Evolutionary conservation across 768 basidiomycete species (phyloP).

Genomic region (Phylloporus sp.): DNA sequence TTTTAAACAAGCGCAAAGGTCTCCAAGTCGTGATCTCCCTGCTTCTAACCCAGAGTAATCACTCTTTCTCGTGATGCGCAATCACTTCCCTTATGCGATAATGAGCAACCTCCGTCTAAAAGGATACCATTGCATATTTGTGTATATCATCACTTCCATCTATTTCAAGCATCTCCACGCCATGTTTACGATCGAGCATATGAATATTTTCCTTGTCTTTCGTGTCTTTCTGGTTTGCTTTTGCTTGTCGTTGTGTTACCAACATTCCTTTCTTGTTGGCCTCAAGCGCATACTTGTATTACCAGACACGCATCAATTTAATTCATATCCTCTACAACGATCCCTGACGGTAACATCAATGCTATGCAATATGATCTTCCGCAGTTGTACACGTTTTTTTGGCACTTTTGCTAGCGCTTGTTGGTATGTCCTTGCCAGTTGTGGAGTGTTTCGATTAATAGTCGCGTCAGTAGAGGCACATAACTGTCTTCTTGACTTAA

Average conservation of each 20-base stretch:
- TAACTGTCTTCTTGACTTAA: background rate
- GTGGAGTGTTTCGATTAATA: background rate
- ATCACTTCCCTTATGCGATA: constrained; percentile 1
- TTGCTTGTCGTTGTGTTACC: constrained; percentile 28
- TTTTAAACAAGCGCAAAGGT: constrained; percentile 42
- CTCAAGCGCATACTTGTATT: constrained; percentile 30
- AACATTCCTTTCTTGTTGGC: constrained; percentile 24
- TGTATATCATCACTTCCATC: constrained; percentile 33
- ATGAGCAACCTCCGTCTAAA: constrained; percentile 10
- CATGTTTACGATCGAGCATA: constrained; percentile 26
- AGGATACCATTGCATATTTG: constrained; percentile 32
- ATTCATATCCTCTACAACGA: constrained; percentile 18
- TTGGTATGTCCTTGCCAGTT: background rate
- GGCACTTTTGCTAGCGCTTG: background rate
- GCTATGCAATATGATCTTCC: constrained; percentile 8
- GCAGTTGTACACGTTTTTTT: background rate
- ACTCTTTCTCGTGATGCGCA: background rate
- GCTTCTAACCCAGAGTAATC: constrained; percentile 21
- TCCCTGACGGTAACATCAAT: constrained; percentile 3
- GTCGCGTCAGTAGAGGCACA: background rate
- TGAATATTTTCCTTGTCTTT: constrained; percentile 21
- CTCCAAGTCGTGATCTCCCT: constrained; percentile 21
- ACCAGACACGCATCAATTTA: constrained; percentile 32
- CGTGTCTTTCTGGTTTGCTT: constrained; percentile 25
- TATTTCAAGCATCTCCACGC: constrained; percentile 28